Base-by-base conservation (phyloP, 768 basidiomycete species). In the Tricholoma sp. region DNA sequence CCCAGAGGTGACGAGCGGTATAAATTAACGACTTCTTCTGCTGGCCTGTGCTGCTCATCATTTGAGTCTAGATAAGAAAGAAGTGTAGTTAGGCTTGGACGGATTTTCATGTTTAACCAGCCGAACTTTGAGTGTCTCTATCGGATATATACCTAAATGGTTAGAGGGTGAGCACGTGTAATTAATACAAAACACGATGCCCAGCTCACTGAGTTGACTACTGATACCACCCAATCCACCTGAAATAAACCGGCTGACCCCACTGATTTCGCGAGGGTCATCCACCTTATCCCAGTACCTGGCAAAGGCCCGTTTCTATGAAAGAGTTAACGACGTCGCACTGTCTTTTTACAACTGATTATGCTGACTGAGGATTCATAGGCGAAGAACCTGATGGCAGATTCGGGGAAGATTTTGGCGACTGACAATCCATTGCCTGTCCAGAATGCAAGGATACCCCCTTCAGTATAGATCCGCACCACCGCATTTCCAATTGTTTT, bases 341-440 rank as follows among this genome's bases (percentile, higher is more conserved):
- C 19, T 46, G 7, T 21, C 24, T 31, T 18, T 49, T 29, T n/a
- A 8, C 16, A 29, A 29, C 43, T 59, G 43, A 32, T 61, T 24
- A 32, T 45, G 81, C 88, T 71, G 64, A 94, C 93, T 55, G 93
- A 86, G 57, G 91, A 88, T 72, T 98, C 97, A 71, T 98, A 98
- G 3, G 91, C 72, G 63, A 95, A 86, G 76, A 99, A 98, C 73
- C 98, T 98, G 80, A 98, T 97, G 24, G 97, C 97, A 49, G 94
- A 98, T 76, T 98, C 96, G 4, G 95, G 95, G 61, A 98, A 90
- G 61, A 98, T 97, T 77, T 98, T 98, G 53, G 85, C 81, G 24
- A 98, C 89, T 50, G 95, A 98, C 54, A 99, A 77, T 34, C 87
- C 89, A 67, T 94, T 97, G 5, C 97, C 97, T n/a, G 94, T 94